A percentile compares a stretch with the other conserved stretches of the same genome.
Evolutionary conservation across 1,284 basidiomycete genomes (phyloP).

Genomic region (Pisolithus thermaeus): DNA sequence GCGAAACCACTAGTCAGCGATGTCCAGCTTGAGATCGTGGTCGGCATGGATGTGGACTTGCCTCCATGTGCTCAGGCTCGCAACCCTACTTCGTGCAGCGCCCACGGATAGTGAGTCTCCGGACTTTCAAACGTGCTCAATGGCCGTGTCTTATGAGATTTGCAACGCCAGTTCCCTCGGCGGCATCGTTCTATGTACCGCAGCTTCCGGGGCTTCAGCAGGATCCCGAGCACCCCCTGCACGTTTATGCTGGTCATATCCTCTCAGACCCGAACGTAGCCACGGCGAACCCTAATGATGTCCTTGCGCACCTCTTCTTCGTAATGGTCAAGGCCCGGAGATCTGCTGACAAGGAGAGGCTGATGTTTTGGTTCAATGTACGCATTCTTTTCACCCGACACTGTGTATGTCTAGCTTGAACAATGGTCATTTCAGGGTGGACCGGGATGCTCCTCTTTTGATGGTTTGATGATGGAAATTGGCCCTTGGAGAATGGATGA

Average conservation of each 20-base stretch:
- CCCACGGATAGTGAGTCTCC: constrained; percentile 43
- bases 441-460: constrained; percentile 95
- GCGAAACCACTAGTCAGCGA: neutral
- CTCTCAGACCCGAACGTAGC: constrained; percentile 69
- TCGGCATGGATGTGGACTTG: constrained; percentile 6
- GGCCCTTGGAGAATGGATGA: constrained; percentile 87
- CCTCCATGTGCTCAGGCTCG: constrained; percentile 15
- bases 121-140: neutral
- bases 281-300: constrained; percentile 43
- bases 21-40: constrained; percentile 4
- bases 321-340: constrained; percentile 86
- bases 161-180: constrained; percentile 53
- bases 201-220: constrained; percentile 72
- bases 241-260: constrained; percentile 78
- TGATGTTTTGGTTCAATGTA: constrained; percentile 97
- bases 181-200: constrained; percentile 81
- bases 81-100: constrained; percentile 21
- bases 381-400: constrained; percentile 22
- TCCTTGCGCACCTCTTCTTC: constrained; percentile 84
- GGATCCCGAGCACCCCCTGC: constrained; percentile 63
- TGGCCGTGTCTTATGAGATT: neutral
- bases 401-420: constrained; percentile 1
- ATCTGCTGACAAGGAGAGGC: constrained; percentile 79
- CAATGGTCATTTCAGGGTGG: constrained; percentile 57
- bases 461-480: constrained; percentile 97